Conservation (phyloP, 169 alveolate species). For the Babesia ovata region DNA sequence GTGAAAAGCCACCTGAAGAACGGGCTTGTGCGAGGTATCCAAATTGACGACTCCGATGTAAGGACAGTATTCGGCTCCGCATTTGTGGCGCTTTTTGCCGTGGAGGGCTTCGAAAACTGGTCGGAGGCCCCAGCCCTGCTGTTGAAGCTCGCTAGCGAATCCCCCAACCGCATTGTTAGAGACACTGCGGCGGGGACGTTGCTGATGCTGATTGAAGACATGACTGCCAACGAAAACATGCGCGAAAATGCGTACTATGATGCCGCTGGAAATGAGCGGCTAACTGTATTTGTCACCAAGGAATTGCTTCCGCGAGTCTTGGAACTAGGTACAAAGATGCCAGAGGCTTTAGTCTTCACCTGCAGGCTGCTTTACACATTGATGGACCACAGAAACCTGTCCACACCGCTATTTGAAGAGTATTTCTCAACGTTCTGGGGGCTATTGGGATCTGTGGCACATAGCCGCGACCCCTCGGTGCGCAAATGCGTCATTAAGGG, state of each 20-base stretch:
- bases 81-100: constrained; percentile 48
- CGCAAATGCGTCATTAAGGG: constrained; percentile 73
- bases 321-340: constrained; percentile 21
- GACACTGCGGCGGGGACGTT: constrained; percentile 36
- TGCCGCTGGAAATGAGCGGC: constrained; percentile 2
- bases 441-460: constrained; percentile 74
- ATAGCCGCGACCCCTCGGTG: constrained; percentile 68
- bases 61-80: constrained; percentile 48
- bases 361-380: constrained; percentile 44
- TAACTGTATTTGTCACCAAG: constrained; percentile 19
- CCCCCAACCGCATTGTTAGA: constrained; percentile 17
- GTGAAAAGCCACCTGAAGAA: constrained; percentile 34
- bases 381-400: constrained; percentile 44
- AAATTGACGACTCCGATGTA: constrained; percentile 40
- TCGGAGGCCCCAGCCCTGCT: constrained; percentile 40
- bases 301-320: constrained; percentile 31
- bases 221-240: constrained; percentile 4
- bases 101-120: constrained; percentile 65
- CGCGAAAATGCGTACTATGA: neutral
- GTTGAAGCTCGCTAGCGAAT: constrained; percentile 14
- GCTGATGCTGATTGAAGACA: constrained; percentile 53
- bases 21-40: constrained; percentile 47
- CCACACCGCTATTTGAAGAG: constrained; percentile 58
- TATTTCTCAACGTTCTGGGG: constrained; percentile 74
- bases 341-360: neutral